phyloP scores from a whole-genome alignment of 2,329 filamentous ascomycete species.

The Hypoxylon sp. region DNA sequence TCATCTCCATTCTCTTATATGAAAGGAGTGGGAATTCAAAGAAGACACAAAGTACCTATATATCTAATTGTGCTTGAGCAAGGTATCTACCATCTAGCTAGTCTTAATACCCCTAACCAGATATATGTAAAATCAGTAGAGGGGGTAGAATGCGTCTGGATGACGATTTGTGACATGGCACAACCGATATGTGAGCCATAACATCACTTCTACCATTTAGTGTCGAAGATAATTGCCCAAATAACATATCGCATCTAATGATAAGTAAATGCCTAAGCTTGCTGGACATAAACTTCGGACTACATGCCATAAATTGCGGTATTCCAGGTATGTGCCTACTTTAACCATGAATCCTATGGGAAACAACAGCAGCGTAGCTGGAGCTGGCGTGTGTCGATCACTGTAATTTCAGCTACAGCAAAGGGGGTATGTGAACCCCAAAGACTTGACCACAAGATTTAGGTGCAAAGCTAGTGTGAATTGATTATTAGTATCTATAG shows the following conservation, averaged over 20 bases:
- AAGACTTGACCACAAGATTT: background rate
- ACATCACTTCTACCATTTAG: too few relatives aligned
- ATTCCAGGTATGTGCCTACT: too few relatives aligned
- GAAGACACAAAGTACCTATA: background rate
- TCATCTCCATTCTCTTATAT: background rate
- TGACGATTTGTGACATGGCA: background rate
- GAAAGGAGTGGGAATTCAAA: background rate
- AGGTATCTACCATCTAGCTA: too few relatives aligned
- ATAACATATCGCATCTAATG: background rate
- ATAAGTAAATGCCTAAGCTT: background rate
- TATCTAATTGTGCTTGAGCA: background rate
- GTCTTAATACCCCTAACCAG: background rate
- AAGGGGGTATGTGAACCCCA: background rate
- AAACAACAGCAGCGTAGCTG: too few relatives aligned
- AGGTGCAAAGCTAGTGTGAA: background rate
- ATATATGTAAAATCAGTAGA: background rate
- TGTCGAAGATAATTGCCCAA: background rate
- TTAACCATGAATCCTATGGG: too few relatives aligned
- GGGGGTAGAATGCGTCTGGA: background rate
- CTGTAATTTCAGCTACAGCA: background rate
- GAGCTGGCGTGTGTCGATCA: too few relatives aligned
- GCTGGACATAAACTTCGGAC: too few relatives aligned
- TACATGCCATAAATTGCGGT: too few relatives aligned
- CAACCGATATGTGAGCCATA: background rate
- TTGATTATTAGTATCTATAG: background rate